Evolutionary conservation across 2,329 filamentous ascomycete species (phyloP), one percentile per base, ranked within the genome.

Genomic region (Colletotrichum sp.): DNA sequence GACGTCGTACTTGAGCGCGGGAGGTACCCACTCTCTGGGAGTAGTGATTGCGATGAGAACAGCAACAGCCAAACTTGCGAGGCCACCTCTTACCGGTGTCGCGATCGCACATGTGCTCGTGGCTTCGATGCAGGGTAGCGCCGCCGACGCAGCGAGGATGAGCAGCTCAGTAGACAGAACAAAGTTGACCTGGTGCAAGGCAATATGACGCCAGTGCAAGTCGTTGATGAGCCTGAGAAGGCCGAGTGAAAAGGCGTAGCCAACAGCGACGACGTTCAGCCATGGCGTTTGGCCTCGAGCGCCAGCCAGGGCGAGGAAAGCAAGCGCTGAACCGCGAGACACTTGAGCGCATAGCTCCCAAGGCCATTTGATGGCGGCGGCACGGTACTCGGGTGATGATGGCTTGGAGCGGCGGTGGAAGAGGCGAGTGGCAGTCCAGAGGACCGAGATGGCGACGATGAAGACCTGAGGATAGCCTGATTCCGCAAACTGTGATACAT

Each of bases 21-120:
- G 86, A 18, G 88, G 88, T 5, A 86, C 78, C 89, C 89, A 90
- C 80, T 89, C 87, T 73, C 88, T 85, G 1, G 88, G 89, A 2
- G 89, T 90, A 60, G 82, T 76, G 39, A 87, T 76, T 70, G 89
- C 87, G 44, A 89, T 73, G 60, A 84, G 63, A 39, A 86, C 81
- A 30, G 86, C 83, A 32, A 82, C 82, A 7, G 81, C 80, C 34
- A 89, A 81, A 26, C 84, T 83, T 2, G 81, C 77, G 34, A 88
- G 79, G 52, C 83, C 83, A 44, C 83, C 84, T 16, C 85, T 79
- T 62, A 86, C 77, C 18, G 72, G 78, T 24, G 21, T 74, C 26
- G 44, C 76, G 34, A 81, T 71, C 70, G 80, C 76, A 78, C 83
- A 86, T 13, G 78, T 76, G 36, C 81, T 80, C 21, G 80, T 81